phyloP scores from a whole-genome alignment of 2,329 filamentous ascomycete genomes.

The Sclerotinia borealis region DNA sequence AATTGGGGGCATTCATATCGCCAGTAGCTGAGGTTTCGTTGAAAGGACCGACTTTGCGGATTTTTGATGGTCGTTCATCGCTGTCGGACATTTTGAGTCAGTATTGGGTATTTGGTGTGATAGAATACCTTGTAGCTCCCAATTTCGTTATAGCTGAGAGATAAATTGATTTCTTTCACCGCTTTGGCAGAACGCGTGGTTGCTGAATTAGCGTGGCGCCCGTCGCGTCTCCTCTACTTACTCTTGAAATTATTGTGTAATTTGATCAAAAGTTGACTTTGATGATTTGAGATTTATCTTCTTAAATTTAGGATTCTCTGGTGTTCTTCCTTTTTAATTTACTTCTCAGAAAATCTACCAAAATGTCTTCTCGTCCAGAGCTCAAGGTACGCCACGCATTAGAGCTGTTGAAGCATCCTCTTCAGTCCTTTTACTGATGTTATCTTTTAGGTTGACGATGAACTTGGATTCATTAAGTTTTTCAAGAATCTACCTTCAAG shows the following conservation, averaged over 20 bases:
- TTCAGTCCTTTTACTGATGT: slow-evolving; percentile 14
- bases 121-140: too few relatives aligned
- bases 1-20: neutral
- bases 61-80: slow-evolving; percentile 13
- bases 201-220: neutral
- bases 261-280: neutral
- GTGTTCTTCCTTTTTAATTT: neutral
- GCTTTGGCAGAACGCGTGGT: slow-evolving; percentile 4
- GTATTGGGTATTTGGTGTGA: neutral
- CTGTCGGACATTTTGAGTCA: slow-evolving; percentile 5
- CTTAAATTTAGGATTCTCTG: neutral
- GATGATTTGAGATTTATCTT: neutral
- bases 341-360: slow-evolving; percentile 22
- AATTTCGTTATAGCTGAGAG: neutral
- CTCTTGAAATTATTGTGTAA: neutral
- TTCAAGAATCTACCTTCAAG: slow-evolving; percentile 78
- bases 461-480: slow-evolving; percentile 92
- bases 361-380: slow-evolving; percentile 67
- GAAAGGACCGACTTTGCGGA: slow-evolving; percentile 3
- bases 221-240: neutral
- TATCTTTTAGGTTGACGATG: slow-evolving; percentile 73
- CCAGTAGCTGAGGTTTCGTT: neutral
- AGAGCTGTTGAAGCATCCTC: slow-evolving; percentile 5
- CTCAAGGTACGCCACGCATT: slow-evolving; percentile 55
- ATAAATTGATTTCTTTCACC: slow-evolving; percentile 6